phyloP scores from a whole-genome alignment of 2,329 filamentous ascomycete genomes.

The Cercospora beticola region DNA sequence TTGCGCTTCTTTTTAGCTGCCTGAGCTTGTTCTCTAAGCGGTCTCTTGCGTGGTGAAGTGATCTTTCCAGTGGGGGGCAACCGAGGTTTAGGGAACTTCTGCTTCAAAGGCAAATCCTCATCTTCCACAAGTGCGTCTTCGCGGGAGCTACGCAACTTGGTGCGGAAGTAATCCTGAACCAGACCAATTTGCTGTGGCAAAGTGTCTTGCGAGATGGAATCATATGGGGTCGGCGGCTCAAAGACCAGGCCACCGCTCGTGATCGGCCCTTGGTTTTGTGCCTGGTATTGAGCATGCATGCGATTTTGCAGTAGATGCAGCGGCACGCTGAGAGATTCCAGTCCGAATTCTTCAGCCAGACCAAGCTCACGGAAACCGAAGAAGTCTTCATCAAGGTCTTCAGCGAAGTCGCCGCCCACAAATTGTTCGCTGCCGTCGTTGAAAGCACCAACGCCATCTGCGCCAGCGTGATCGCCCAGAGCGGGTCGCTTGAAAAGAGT shows the following conservation, averaged over 20 bases:
- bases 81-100: slow-evolving; percentile 65
- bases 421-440: slow-evolving; percentile 97
- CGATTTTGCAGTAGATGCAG: slow-evolving; percentile 90
- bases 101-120: slow-evolving; percentile 90
- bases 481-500: slow-evolving; percentile 64
- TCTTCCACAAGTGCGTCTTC: slow-evolving; percentile 87
- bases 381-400: slow-evolving; percentile 97
- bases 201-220: slow-evolving; percentile 76
- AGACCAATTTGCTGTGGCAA: slow-evolving; percentile 80
- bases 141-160: slow-evolving; percentile 80
- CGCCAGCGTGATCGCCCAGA: slow-evolving; percentile 69
- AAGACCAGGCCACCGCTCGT: slow-evolving; percentile 63
- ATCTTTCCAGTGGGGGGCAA: slow-evolving; percentile 80
- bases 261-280: slow-evolving; percentile 66
- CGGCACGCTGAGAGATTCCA: slow-evolving; percentile 85
- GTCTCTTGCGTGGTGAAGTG: slow-evolving; percentile 77
- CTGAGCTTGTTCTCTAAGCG: slow-evolving; percentile 77
- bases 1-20: slow-evolving; percentile 88
- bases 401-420: slow-evolving; percentile 92
- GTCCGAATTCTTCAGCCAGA: slow-evolving; percentile 84
- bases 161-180: slow-evolving; percentile 86
- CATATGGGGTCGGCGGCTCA: slow-evolving; percentile 65
- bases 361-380: slow-evolving; percentile 97
- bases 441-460: slow-evolving; percentile 86
- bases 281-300: slow-evolving; percentile 80